Conservation (phyloP, 176 grass and related monocot genomes). For the Carex kokanica region DNA sequence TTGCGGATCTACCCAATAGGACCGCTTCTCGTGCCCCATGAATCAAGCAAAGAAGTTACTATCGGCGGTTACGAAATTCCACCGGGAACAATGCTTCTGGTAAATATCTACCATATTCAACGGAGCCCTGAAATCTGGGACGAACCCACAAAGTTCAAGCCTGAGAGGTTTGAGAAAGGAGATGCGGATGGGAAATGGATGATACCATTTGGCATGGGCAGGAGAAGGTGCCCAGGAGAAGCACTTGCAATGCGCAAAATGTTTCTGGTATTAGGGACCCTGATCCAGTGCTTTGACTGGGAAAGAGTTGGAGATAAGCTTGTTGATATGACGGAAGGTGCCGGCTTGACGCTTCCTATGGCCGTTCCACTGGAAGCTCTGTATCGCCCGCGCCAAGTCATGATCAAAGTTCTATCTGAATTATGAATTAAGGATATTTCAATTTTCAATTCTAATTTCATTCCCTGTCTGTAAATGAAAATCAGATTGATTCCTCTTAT, state of each 20-base stretch:
- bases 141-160: slow-evolving; percentile 13
- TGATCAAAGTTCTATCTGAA: slow-evolving; percentile 5
- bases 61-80: not conserved
- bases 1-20: not conserved
- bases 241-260: slow-evolving; percentile 29
- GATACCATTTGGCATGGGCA: slow-evolving; percentile 42
- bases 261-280: slow-evolving; percentile 24
- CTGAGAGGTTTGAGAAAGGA: slow-evolving; percentile 36
- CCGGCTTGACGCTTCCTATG: slow-evolving; percentile 23
- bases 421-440: not conserved
- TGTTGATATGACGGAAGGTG: slow-evolving; percentile 26
- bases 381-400: slow-evolving; percentile 18
- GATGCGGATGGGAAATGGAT: not conserved
- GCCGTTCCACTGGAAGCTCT: slow-evolving; percentile 23
- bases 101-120: slow-evolving; percentile 10
- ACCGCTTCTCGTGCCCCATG: slow-evolving; percentile 1
- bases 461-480: not conserved
- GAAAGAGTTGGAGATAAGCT: not conserved
- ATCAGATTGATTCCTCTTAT: not conserved
- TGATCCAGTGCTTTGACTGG: slow-evolving; percentile 42
- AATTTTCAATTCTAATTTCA: not conserved
- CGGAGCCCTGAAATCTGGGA: slow-evolving; percentile 18
- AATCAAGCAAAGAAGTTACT: not conserved
- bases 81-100: slow-evolving; percentile 23
- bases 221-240: slow-evolving; percentile 26